Base-by-base conservation (phyloP, 805 yeast genomes). In the Cyberlindnera mrakii region DNA sequence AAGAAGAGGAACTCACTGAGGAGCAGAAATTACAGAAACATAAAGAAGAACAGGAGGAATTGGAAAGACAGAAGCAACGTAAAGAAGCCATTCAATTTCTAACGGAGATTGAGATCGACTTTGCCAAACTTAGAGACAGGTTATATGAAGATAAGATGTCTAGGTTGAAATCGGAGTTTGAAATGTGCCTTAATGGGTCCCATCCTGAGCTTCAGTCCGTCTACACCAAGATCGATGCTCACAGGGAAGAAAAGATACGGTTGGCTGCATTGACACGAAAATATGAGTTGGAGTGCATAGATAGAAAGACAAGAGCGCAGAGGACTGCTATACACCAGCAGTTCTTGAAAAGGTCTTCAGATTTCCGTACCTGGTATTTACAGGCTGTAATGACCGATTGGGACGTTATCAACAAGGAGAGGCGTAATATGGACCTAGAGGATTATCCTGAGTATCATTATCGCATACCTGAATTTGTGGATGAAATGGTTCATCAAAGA, bases 401-500 rank as follows among this genome's bases (percentile, higher is more conserved):
- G 98, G 91, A 91, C 67, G 82, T 85, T 51, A 85, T 90, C 56
- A 90, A 89, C 63, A 79, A 82, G 55, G 98, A 93, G 60, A 74
- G 97, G 54, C 74, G 95, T 49, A 80, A 79, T 36, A 74, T 87
- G 77, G 96, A 88, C 60, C 15, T 42, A 33, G 74, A 76, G 49
- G 54, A 78, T 40, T 66, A 69, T 40, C 71, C 82, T 35, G 68
- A 73, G 47, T 64, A 64, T 58, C 54, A 67, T 43, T 63, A 67
- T 63, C 56, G 62, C 50, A 58, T 72, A 37, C 68, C 76, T 42
- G 55, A 65, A 50, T 49, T 64, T 54, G 53, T 66, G 57, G 52
- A 73, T 54, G 72, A 70, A 35, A 70, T 83, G 45, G 79, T 84
- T n/a, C 71, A 74, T 40, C 82, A 84, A 46, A 68, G 95, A 44